phyloP scores from a whole-genome alignment of 306 rosid genomes.

The Vigna nakashimae region DNA sequence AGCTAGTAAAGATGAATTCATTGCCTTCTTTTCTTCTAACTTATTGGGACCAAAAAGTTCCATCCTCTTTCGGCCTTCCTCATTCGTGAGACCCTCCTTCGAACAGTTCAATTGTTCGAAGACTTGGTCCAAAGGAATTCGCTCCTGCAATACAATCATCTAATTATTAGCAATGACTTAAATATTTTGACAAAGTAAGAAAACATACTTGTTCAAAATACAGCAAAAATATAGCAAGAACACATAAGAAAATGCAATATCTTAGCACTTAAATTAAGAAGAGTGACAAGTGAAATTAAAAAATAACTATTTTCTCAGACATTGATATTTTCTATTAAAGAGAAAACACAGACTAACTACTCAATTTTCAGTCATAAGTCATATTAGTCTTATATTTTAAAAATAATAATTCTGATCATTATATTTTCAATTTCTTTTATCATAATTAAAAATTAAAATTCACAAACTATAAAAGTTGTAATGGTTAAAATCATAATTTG shows the following conservation, averaged over 20 bases:
- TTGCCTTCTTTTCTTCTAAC: constrained; percentile 75
- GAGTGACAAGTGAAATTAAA: not conserved
- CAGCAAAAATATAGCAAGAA: too few relatives aligned
- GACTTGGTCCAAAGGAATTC: constrained; percentile 74
- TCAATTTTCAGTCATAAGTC: not conserved
- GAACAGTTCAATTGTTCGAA: constrained; percentile 65
- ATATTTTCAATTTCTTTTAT: not conserved
- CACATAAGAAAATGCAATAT: too few relatives aligned
- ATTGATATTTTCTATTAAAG: not conserved
- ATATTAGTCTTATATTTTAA: not conserved
- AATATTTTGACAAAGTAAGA: too few relatives aligned
- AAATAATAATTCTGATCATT: not conserved
- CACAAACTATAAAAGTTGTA: not conserved
- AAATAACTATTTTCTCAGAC: not conserved
- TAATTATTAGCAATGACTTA: not conserved
- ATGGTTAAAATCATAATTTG: not conserved
- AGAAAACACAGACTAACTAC: not conserved
- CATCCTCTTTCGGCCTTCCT: constrained; percentile 68
- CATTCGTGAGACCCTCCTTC: constrained; percentile 66
- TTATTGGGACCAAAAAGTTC: constrained; percentile 74
- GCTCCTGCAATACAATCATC: constrained; percentile 50
- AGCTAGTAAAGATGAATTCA: constrained; percentile 2
- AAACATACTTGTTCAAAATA: not conserved
- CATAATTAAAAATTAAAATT: not conserved
- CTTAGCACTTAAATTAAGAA: not conserved